Base-by-base conservation (phyloP, 331 rosid species). In the Quercus phellos region DNA sequence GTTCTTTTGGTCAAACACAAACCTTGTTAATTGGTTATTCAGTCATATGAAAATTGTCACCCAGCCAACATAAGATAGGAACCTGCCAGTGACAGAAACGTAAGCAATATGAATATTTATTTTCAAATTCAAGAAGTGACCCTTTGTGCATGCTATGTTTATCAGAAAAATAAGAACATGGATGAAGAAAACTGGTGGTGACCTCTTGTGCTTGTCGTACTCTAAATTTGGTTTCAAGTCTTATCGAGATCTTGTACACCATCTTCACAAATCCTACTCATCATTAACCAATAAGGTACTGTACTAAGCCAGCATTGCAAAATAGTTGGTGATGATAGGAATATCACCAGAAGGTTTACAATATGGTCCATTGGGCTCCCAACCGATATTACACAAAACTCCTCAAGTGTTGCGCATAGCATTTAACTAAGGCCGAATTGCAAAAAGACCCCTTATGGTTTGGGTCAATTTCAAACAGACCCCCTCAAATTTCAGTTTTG, bases 1-100 rank as follows among this genome's bases (percentile, higher is more conserved):
- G 51, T 46, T 46, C 13, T 46, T 46, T 46, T 0, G 51, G 51
- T 46, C 17, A 46, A 3, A 12, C 51, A 46, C 87, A 42, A 68
- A 94, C 98, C 98, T 92, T 90, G 83, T 92, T 71, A 64, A 94
- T n/a, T 22, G 97, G 98, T 73, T 88, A 89, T 73, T 94, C 97
- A 1, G 96, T 89, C 98, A 94, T 94, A 38, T 94, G 19, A 94
- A 80, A 80, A 94, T n/a, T n/a, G n/a, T 94, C 68, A 87, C 97
- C 94, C 94, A 90, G 21, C n/a, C n/a, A n/a, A 89, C 96, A 71
- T 92, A 94, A 51, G 98, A 97, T 76, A 90, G 85, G 72, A 92
- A 90, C 78, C 97, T 94, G 92, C 77, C 78, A 82, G 70, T 19
- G 29, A 77, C 55, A 22, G 53, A 86, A 70, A 72, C 55, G 42